phyloP scores from a whole-genome alignment of 1,284 basidiomycete genomes.

The Fistulina hepatica region DNA sequence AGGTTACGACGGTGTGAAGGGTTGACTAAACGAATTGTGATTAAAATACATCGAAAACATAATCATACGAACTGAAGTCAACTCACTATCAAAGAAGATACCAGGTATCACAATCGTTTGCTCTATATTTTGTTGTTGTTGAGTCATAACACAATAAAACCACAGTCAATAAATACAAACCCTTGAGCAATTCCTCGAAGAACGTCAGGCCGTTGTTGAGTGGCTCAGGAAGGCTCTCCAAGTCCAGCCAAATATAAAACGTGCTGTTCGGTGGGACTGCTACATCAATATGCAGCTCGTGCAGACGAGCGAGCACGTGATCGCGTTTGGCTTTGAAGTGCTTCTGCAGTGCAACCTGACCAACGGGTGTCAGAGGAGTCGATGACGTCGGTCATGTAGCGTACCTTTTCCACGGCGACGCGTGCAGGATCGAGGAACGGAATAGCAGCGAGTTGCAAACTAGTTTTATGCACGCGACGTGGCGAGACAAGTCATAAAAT shows the following conservation, averaged over 20 bases:
- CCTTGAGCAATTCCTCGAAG: constrained; percentile 90
- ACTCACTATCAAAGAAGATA: constrained; percentile 88
- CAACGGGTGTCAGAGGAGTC: background rate
- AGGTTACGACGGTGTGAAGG: constrained; percentile 78
- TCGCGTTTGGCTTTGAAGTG: constrained; percentile 90
- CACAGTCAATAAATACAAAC: too few species aligned
- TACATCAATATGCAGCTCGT: constrained; percentile 68
- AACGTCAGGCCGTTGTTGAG: constrained; percentile 89
- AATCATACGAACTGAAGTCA: too few species aligned
- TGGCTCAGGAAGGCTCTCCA: constrained; percentile 66
- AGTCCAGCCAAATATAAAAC: constrained; percentile 88
- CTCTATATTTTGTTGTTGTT: too few species aligned
- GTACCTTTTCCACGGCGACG: constrained; percentile 62
- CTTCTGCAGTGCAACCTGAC: constrained; percentile 65
- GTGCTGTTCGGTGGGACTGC: constrained; percentile 66
- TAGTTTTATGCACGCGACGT: too few species aligned
- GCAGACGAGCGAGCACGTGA: constrained; percentile 76
- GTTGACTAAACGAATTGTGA: too few species aligned
- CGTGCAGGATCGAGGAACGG: constrained; percentile 64
- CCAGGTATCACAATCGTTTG: constrained; percentile 84
- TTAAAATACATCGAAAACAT: too few species aligned
- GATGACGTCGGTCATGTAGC: constrained; percentile 4
- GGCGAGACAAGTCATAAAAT: background rate
- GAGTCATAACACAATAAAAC: too few species aligned
- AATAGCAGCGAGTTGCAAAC: constrained; percentile 78